Percentiles rank a stretch among this genome's conserved stretches.
phyloP scores from a whole-genome alignment of 1,284 basidiomycete species.

The Moniliella sp. region DNA sequence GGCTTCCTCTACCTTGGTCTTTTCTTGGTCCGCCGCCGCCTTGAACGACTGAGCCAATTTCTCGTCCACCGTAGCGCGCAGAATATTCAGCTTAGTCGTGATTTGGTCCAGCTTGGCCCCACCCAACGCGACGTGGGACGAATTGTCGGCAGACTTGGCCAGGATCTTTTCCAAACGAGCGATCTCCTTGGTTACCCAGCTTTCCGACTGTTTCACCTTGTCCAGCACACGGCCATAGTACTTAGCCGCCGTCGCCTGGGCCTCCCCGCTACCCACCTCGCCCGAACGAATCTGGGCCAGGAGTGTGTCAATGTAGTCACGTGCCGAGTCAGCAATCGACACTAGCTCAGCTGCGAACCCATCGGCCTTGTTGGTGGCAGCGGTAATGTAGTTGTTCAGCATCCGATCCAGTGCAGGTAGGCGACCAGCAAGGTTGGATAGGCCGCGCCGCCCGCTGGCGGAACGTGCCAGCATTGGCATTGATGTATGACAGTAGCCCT shows the following conservation, averaged over 20 bases:
- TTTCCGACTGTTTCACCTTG: slow-evolving; percentile 51
- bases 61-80: not conserved
- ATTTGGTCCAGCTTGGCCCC: not conserved
- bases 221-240: slow-evolving; percentile 48
- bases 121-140: not conserved
- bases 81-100: not conserved
- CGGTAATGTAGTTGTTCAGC: not conserved
- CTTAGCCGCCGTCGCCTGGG: not conserved
- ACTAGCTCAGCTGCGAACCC: too few species aligned
- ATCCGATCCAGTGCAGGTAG: slow-evolving; percentile 37
- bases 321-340: too few species aligned
- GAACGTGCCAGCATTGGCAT: slow-evolving; percentile 63
- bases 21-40: not conserved
- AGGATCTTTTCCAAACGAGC: slow-evolving; percentile 48
- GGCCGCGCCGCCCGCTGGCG: slow-evolving; percentile 57
- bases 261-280: too few species aligned
- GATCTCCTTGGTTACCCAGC: slow-evolving; percentile 65
- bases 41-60: not conserved
- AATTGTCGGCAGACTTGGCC: slow-evolving; percentile 43
- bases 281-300: too few species aligned
- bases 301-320: too few species aligned
- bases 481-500: slow-evolving; percentile 44
- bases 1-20: too few species aligned
- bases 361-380: too few species aligned
- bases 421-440: slow-evolving; percentile 59